These are phyloP conservation scores for Medicago ruthenica DNA, from an alignment of 306 rosid species.

Conservation along the genomic window DNA sequence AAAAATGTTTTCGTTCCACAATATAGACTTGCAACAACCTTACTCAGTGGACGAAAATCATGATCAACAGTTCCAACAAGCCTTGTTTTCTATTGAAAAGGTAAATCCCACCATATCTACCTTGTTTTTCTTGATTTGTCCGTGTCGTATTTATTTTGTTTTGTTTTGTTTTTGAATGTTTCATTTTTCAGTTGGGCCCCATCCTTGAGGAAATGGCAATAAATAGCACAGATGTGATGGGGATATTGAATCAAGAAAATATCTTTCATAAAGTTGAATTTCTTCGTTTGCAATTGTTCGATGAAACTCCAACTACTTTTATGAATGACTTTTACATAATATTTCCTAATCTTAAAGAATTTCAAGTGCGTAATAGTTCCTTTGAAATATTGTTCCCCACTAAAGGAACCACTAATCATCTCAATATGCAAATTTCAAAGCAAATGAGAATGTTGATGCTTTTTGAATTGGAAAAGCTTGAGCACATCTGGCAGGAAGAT, in stretches of 20 bases:
- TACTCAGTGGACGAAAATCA: not conserved
- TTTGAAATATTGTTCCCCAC: not conserved
- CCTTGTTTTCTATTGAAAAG: slow-evolving; percentile 13
- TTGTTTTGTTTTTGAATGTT: not conserved
- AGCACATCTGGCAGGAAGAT: too few species aligned
- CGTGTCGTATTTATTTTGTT: not conserved
- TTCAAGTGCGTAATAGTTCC: not conserved
- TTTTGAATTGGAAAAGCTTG: not conserved
- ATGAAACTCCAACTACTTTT: not conserved
- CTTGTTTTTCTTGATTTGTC: too few species aligned
- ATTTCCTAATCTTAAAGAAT: too few species aligned
- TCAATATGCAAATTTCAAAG: too few species aligned
- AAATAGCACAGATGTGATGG: not conserved
- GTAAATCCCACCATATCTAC: not conserved
- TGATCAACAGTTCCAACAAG: not conserved
- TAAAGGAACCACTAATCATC: not conserved
- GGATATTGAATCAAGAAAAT: not conserved
- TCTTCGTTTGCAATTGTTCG: not conserved
- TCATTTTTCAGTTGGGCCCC: not conserved
- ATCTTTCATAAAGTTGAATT: too few species aligned
- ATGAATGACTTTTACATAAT: too few species aligned
- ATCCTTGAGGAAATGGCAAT: not conserved
- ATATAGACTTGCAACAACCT: not conserved
- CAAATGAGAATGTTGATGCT: not conserved
- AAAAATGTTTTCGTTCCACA: not conserved